These are phyloP conservation scores for Globisporangium radiosum DNA, from an alignment of 352 stramenopile species.

Conservation along the genomic window DNA sequence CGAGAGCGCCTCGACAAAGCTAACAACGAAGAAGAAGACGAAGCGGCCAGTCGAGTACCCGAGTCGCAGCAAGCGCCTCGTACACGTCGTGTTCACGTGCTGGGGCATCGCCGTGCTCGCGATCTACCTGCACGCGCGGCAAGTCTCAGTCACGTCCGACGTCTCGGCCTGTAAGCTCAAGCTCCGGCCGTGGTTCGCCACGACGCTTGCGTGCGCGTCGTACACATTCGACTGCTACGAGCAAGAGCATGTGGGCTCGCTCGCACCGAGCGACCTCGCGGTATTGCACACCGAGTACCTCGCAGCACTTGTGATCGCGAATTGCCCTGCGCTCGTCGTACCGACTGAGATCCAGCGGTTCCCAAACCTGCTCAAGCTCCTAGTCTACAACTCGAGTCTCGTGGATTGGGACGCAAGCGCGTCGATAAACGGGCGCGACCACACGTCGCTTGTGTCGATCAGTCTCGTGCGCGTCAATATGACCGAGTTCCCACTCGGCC, in stretches of 20 bases:
- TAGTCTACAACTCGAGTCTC: slow-evolving; percentile 33
- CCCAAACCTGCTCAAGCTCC: slow-evolving; percentile 22
- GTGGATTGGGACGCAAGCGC: slow-evolving; percentile 15
- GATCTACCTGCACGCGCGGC: slow-evolving; percentile 22
- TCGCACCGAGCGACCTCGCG: slow-evolving; percentile 15
- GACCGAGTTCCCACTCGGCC: slow-evolving; percentile 10
- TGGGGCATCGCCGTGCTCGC: slow-evolving; percentile 25
- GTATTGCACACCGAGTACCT: slow-evolving; percentile 17
- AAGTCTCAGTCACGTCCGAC: slow-evolving; percentile 15
- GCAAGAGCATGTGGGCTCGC: slow-evolving; percentile 17
- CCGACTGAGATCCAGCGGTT: slow-evolving; percentile 21
- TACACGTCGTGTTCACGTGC: slow-evolving; percentile 26
- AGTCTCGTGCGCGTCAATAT: slow-evolving; percentile 15
- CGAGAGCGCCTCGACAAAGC: background rate
- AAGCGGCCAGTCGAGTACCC: slow-evolving; percentile 11
- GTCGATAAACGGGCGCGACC: slow-evolving; percentile 18
- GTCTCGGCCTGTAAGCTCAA: slow-evolving; percentile 24
- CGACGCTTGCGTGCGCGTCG: slow-evolving; percentile 22
- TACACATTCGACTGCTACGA: slow-evolving; percentile 30
- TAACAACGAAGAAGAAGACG: background rate
- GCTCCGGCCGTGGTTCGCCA: slow-evolving; percentile 27
- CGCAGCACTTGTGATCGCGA: slow-evolving; percentile 23
- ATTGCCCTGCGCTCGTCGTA: slow-evolving; percentile 25
- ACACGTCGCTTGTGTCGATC: slow-evolving; percentile 13
- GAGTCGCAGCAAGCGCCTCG: slow-evolving; percentile 12